Evolutionary conservation across 2,329 filamentous ascomycete genomes (phyloP).

Genomic region (Harringtonia lauricola): DNA sequence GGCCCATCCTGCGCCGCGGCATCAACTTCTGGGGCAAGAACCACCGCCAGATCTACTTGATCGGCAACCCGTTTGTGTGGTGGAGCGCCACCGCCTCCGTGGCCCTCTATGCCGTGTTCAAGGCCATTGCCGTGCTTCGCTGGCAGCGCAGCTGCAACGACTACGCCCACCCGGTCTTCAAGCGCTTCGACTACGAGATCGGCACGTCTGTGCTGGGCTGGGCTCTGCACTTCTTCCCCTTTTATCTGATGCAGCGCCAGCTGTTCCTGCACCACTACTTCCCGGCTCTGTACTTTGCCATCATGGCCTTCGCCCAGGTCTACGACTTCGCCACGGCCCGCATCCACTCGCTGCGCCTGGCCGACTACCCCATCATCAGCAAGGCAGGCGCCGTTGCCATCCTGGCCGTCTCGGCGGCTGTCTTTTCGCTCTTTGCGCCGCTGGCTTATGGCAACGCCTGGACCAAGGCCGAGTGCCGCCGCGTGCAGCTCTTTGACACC

Average conservation of each 20-base stretch:
- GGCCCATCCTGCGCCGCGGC: conserved; percentile 83
- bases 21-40: conserved; percentile 99
- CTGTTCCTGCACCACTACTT: conserved; percentile 98
- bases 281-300: conserved; percentile 88
- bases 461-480: conserved; percentile 80
- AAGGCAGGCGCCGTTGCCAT: conserved; percentile 63
- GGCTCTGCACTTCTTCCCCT: conserved; percentile 98
- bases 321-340: conserved; percentile 78
- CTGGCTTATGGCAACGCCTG: conserved; percentile 88
- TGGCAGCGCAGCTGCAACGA: conserved; percentile 93
- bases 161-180: conserved; percentile 73
- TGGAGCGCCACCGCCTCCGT: conserved; percentile 77
- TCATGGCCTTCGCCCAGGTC: conserved; percentile 78
- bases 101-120: conserved; percentile 68
- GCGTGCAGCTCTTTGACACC: conserved; percentile 72
- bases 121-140: conserved; percentile 73
- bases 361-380: conserved; percentile 61
- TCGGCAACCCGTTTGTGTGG: conserved; percentile 93
- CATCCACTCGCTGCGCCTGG: conserved; percentile 55
- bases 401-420: conserved; percentile 60
- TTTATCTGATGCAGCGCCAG: conserved; percentile 96
- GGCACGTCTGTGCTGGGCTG: conserved; percentile 84
- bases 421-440: conserved; percentile 78
- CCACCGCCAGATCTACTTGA: conserved; percentile 88
- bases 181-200: conserved; percentile 96